Base-by-base conservation (phyloP, 2,329 filamentous ascomycete genomes). In the Coniochaeta sp. region DNA sequence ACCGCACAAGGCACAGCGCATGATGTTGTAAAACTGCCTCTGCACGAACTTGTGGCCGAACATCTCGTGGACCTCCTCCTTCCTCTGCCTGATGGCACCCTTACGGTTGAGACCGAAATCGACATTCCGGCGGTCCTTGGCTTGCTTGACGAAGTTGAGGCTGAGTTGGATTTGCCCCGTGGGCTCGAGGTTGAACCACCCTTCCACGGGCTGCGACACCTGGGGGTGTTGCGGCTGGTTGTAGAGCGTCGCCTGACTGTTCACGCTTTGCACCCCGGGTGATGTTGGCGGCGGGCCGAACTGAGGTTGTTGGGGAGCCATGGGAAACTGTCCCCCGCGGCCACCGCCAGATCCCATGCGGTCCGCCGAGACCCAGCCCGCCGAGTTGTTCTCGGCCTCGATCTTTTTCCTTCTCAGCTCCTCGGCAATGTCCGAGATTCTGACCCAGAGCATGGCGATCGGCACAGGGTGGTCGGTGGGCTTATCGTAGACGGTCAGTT, bases 21-120 rank as follows among this genome's bases (percentile, higher is more conserved):
- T 99, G 65, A 99, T 96, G 78, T 97, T 99, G 84, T 97, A 99
- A 71, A 99, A 99, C 69, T 96, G 94, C 68, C 96, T 91, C 64
- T 94, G 89, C 52, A 97, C 86, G 65, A 99, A 99, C 73, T 97
- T 99, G 84, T 99, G 94, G 48, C 94, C 94, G 67, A 96, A 96
- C 77, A 96, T 96, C 73, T 99, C 94, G 72, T 96, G 89, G 4
- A 99, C 86, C 64, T 97, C 91, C 70, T 99, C 94, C 75, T 99
- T 99, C 65, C 90, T 89, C 72, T 99, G 92, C 59, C 94, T 89
- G 60, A 99, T 91, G 57, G 94, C 94, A 64, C 92, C 94, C 73
- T 96, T 95, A 66, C 94, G 88, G 57, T 90, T 90, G 57, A 99
- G 83, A 64, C 94, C 94, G 53, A 92, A 79, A 64, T 97, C 91